These are phyloP conservation scores for Sechiopsis laciniata DNA, from an alignment of 306 rosid species.

Conservation along the genomic window DNA sequence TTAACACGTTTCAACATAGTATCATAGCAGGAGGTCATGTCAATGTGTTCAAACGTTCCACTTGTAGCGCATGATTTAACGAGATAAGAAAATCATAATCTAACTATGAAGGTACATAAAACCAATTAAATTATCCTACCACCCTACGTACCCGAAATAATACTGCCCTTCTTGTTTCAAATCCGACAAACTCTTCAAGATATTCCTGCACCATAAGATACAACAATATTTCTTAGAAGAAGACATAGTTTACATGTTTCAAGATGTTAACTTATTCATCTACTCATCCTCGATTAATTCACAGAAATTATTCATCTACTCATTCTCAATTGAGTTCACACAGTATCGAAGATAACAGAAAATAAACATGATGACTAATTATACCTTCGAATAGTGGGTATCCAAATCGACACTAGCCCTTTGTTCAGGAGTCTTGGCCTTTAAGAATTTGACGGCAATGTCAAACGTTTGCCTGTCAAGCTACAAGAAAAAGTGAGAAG, in stretches of 20 bases:
- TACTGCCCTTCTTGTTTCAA: slow-evolving; percentile 56
- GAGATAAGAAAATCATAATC: not conserved
- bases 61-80: too few relatives aligned
- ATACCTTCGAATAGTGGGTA: slow-evolving; percentile 85
- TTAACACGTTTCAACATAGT: too few relatives aligned
- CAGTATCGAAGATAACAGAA: slow-evolving; percentile 5
- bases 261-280: not conserved
- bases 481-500: slow-evolving; percentile 39
- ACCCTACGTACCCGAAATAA: slow-evolving; percentile 58
- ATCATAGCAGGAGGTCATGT: too few relatives aligned
- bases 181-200: slow-evolving; percentile 80
- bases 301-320: not conserved
- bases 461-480: slow-evolving; percentile 54
- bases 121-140: not conserved
- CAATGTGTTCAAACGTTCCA: too few relatives aligned
- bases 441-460: slow-evolving; percentile 72
- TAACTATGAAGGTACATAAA: not conserved
- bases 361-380: slow-evolving; percentile 23
- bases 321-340: not conserved
- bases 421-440: slow-evolving; percentile 89
- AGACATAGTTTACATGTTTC: not conserved
- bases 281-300: not conserved
- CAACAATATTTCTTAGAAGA: slow-evolving; percentile 12
- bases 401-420: slow-evolving; percentile 98
- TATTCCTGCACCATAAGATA: slow-evolving; percentile 57